phyloP scores from a whole-genome alignment of 441 rosid species.

The Erysimum cheiri region DNA sequence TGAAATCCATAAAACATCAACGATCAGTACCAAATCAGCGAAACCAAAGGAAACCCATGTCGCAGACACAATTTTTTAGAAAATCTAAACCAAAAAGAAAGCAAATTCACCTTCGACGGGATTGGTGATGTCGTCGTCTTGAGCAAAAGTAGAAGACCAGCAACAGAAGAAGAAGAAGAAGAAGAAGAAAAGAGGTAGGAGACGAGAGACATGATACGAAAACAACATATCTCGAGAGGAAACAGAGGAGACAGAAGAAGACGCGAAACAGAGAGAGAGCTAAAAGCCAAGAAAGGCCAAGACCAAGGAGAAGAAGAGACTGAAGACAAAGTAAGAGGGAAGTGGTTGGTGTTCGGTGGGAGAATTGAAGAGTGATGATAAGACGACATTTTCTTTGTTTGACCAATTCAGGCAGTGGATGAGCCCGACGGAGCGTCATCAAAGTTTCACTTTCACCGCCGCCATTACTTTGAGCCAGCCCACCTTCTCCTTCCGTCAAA shows the following conservation, averaged over 20 bases:
- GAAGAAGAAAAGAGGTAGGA: conserved; percentile 15
- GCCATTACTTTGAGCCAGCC: conserved; percentile 16
- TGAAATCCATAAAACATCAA: conserved; percentile 43
- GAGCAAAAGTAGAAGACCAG: conserved; percentile 57
- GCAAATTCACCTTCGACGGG: conserved; percentile 65
- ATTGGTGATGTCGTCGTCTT: conserved; percentile 52
- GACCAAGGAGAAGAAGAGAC: conserved; percentile 7
- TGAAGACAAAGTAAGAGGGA: conserved; percentile 24
- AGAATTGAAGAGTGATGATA: conserved; percentile 32
- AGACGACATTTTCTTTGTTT: conserved; percentile 24
- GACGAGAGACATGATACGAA: conserved; percentile 28
- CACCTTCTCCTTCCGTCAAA: conserved; percentile 21
- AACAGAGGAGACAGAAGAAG: conserved; percentile 24
- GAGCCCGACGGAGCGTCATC: conserved; percentile 15
- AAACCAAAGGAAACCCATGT: conserved; percentile 24
- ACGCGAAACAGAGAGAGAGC: background rate
- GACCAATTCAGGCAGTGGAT: conserved; percentile 32
- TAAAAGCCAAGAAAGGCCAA: conserved; percentile 18
- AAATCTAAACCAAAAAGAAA: background rate
- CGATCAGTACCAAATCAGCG: conserved; percentile 15
- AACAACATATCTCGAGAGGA: conserved; percentile 33
- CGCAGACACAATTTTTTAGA: background rate
- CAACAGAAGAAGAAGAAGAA: conserved; percentile 37
- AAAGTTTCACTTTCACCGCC: conserved; percentile 33
- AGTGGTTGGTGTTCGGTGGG: conserved; percentile 35